Conservation (phyloP, 805 yeast species). For the Wickerhamomyces canadensis region DNA sequence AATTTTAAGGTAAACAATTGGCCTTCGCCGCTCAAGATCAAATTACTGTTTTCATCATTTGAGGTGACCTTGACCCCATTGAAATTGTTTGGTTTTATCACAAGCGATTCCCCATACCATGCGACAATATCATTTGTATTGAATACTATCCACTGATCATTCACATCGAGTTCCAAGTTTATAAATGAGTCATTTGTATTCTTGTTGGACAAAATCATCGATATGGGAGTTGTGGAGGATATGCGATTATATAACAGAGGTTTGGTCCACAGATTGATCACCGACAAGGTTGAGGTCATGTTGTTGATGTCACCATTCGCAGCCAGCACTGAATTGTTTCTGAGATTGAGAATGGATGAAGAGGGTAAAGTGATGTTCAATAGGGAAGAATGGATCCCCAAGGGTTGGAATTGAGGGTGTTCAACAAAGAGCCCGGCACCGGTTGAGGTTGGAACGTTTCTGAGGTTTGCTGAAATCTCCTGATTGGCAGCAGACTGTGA, state of each 20-base stretch:
- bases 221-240: conserved; percentile 13
- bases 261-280: conserved; percentile 8
- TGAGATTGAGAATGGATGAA: conserved; percentile 18
- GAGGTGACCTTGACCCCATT: conserved; percentile 4
- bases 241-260: conserved; percentile 15
- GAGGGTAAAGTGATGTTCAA: conserved; percentile 23
- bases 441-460: conserved; percentile 15
- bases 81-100: conserved; percentile 1
- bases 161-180: conserved; percentile 7
- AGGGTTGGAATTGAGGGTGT: conserved; percentile 24
- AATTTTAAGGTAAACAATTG: conserved; percentile 24
- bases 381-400: conserved; percentile 24
- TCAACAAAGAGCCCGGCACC: conserved; percentile 28
- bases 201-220: conserved; percentile 11
- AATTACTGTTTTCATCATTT: conserved; percentile 19
- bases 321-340: conserved; percentile 17
- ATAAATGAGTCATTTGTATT: conserved; percentile 6
- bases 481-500: too few relatives aligned
- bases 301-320: conserved; percentile 14
- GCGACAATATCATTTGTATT: conserved; percentile 11
- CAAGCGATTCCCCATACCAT: conserved; percentile 16
- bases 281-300: conserved; percentile 3
- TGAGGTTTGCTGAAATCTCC: conserved; percentile 1
- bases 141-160: conserved; percentile 13
- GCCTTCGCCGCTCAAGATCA: conserved; percentile 27